A percentile compares a stretch with the other conserved stretches of the same genome.
These are phyloP conservation scores for Irpex sp. DNA, from an alignment of 1,284 basidiomycete species.

Conservation along the genomic window DNA sequence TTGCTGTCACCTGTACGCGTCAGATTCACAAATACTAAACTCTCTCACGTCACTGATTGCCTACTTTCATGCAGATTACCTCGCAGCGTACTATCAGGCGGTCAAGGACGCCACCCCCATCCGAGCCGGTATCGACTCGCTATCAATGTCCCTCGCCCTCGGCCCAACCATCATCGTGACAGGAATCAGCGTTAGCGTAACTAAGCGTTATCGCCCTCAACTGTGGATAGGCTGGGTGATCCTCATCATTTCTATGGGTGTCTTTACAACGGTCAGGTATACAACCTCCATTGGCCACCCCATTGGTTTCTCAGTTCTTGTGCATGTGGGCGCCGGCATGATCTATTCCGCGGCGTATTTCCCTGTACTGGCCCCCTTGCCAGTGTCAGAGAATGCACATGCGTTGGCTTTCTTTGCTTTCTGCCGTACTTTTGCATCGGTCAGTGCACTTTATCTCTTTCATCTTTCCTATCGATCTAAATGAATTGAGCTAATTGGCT, in stretches of 20 bases:
- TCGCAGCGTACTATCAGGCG: constrained; percentile 39
- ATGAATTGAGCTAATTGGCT: neutral
- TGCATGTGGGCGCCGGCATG: constrained; percentile 24
- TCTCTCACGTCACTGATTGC: neutral
- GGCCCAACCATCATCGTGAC: constrained; percentile 27
- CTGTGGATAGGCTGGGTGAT: constrained; percentile 28
- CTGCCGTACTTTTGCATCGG: constrained; percentile 21
- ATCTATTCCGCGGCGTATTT: constrained; percentile 25
- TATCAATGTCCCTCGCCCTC: constrained; percentile 31
- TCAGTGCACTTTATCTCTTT: constrained; percentile 1
- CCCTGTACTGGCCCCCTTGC: constrained; percentile 24
- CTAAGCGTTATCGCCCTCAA: constrained; percentile 28
- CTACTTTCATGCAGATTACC: constrained; percentile 21
- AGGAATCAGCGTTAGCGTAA: constrained; percentile 27
- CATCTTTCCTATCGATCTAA: neutral
- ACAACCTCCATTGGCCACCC: constrained; percentile 21
- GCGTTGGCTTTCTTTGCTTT: constrained; percentile 24
- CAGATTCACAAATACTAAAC: neutral
- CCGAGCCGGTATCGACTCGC: constrained; percentile 35
- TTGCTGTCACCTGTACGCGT: constrained; percentile 19
- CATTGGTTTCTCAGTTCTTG: constrained; percentile 19
- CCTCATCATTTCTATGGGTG: constrained; percentile 20
- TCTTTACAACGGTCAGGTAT: constrained; percentile 27
- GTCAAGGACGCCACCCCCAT: constrained; percentile 35
- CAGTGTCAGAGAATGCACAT: constrained; percentile 14